These are phyloP conservation scores for Rosa multiflora DNA, from an alignment of 306 rosid species.

Conservation along the genomic window DNA sequence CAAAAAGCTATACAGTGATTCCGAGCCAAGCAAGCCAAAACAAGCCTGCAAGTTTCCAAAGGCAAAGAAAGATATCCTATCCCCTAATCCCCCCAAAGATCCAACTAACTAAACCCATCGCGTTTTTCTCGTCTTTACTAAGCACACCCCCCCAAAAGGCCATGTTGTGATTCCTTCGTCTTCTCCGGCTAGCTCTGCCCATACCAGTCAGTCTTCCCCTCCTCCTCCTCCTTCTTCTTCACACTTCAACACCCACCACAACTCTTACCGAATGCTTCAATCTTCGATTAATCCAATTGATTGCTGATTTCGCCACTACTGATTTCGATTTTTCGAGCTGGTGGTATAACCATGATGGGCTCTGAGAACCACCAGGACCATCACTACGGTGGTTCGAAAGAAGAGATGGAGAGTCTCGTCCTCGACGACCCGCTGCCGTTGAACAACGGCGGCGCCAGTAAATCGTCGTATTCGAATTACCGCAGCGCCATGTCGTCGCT, in stretches of 20 bases:
- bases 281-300: background rate
- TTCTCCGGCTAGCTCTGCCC: constrained; percentile 27
- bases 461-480: constrained; percentile 55
- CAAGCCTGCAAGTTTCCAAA: background rate
- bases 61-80: too few relatives aligned
- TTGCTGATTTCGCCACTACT: background rate
- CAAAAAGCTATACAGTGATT: background rate
- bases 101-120: constrained; percentile 13
- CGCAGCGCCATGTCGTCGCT: constrained; percentile 75
- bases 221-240: background rate
- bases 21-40: constrained; percentile 8
- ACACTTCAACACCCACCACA: background rate
- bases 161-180: constrained; percentile 41
- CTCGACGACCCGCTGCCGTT: constrained; percentile 48
- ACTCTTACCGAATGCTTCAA: background rate
- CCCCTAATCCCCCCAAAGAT: background rate
- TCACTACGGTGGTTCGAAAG: constrained; percentile 40
- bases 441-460: constrained; percentile 23
- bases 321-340: background rate
- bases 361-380: constrained; percentile 63
- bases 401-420: constrained; percentile 56
- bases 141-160: background rate
- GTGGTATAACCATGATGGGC: constrained; percentile 68
- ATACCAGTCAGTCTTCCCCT: constrained; percentile 2
- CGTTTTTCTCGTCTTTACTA: constrained; percentile 10